Conservation (phyloP, 2,329 filamentous ascomycete species). For the Trichoderma atrobrunneum region DNA sequence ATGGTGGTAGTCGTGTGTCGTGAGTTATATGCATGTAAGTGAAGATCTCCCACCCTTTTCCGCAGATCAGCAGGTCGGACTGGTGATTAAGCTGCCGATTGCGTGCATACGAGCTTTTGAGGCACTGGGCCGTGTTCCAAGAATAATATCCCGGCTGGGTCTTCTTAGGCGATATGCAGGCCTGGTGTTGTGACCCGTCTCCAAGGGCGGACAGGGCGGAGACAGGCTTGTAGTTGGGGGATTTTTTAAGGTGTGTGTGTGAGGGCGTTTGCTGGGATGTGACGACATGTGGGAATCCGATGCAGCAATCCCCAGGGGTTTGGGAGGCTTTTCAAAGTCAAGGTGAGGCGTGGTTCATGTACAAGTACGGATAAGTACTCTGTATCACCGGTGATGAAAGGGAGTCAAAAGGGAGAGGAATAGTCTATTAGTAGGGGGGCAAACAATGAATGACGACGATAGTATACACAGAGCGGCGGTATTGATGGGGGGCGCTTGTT, state of each 20-base stretch:
- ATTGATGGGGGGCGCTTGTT: background rate
- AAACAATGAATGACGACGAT: background rate
- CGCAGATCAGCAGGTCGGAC: conserved; percentile 8
- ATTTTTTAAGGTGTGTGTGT: background rate
- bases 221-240: background rate
- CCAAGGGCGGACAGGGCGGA: conserved; percentile 3
- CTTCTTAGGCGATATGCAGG: conserved; percentile 6
- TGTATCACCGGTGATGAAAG: background rate
- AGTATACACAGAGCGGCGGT: background rate
- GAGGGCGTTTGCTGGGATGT: background rate
- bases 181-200: conserved; percentile 14
- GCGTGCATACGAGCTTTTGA: background rate
- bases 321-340: background rate
- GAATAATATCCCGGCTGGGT: background rate
- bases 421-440: background rate
- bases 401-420: background rate
- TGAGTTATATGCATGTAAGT: background rate
- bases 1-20: background rate
- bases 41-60: background rate
- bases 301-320: background rate
- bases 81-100: background rate
- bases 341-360: background rate
- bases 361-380: background rate
- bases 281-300: background rate
- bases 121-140: background rate